Evolutionary conservation across 2,329 filamentous ascomycete species (phyloP).

Genomic region (Aspergillus intermedius): DNA sequence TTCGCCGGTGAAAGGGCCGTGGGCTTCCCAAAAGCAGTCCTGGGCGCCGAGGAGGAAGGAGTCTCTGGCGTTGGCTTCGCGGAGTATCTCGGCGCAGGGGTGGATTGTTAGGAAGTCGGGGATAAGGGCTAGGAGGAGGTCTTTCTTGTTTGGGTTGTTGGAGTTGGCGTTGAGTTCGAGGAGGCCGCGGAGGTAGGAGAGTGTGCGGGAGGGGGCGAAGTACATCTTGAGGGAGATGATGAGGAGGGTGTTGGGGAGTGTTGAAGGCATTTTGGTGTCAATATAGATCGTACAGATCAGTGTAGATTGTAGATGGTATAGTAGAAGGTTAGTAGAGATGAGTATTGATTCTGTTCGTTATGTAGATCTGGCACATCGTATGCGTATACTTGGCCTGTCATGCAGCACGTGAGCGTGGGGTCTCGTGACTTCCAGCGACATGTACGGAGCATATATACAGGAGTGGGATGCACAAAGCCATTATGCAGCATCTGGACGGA

Average conservation of each 20-base stretch:
- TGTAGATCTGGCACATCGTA: too few species aligned
- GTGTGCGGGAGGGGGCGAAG: conserved; percentile 43
- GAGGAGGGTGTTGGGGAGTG: conserved; percentile 31
- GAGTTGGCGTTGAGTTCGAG: conserved; percentile 43
- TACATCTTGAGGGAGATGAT: conserved; percentile 38
- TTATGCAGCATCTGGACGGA: too few species aligned
- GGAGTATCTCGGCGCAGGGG: conserved; percentile 37
- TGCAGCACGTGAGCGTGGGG: too few species aligned
- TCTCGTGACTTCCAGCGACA: too few species aligned
- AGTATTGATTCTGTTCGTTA: neutral
- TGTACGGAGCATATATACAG: too few species aligned
- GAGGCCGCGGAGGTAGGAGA: conserved; percentile 49
- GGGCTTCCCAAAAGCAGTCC: conserved; percentile 63
- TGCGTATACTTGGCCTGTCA: too few species aligned
- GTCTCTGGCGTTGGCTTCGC: conserved; percentile 29
- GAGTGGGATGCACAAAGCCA: too few species aligned
- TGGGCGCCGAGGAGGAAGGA: conserved; percentile 65
- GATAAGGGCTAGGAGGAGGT: conserved; percentile 67
- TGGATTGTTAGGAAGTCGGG: conserved; percentile 67
- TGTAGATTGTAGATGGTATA: conserved; percentile 6
- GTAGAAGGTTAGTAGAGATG: neutral
- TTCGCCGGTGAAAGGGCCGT: conserved; percentile 71
- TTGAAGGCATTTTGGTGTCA: conserved; percentile 12
- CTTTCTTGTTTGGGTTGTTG: conserved; percentile 37
- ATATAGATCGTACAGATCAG: neutral